Evolutionary conservation across 2,329 filamentous ascomycete species (phyloP).

Genomic region (Berkeleyomyces basicola): DNA sequence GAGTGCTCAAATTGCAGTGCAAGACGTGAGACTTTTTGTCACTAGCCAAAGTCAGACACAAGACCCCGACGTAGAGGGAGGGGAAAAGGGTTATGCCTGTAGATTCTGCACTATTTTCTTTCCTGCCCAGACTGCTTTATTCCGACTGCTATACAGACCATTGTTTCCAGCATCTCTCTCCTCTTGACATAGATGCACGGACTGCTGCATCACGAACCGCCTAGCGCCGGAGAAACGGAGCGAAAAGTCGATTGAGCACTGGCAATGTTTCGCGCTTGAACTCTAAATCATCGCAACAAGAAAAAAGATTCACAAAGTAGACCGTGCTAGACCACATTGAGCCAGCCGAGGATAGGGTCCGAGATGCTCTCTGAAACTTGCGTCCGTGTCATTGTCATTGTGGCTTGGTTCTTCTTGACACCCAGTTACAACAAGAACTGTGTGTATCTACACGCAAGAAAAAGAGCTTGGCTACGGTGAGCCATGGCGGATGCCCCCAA

Average conservation of each 20-base stretch:
- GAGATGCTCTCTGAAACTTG: too few species aligned
- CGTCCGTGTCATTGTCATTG: too few species aligned
- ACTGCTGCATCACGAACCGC: not conserved
- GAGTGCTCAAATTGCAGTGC: not conserved
- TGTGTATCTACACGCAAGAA: too few species aligned
- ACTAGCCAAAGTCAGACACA: not conserved
- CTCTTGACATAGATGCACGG: not conserved
- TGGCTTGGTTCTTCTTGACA: too few species aligned
- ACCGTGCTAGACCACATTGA: not conserved
- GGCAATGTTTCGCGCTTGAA: not conserved
- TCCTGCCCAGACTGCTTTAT: not conserved
- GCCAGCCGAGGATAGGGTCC: not conserved
- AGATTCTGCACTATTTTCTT: not conserved
- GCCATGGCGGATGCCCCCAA: too few species aligned
- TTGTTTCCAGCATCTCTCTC: not conserved
- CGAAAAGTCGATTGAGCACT: not conserved
- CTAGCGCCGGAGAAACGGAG: not conserved
- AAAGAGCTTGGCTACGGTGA: too few species aligned
- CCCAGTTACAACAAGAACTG: too few species aligned
- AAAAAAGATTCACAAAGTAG: not conserved
- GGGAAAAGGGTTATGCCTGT: not conserved
- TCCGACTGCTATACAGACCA: not conserved
- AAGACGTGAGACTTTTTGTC: not conserved
- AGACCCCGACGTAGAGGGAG: not conserved
- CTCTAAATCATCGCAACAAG: not conserved